Evolutionary conservation across 306 rosid genomes (phyloP).

Genomic region (Malus sylvestris): DNA sequence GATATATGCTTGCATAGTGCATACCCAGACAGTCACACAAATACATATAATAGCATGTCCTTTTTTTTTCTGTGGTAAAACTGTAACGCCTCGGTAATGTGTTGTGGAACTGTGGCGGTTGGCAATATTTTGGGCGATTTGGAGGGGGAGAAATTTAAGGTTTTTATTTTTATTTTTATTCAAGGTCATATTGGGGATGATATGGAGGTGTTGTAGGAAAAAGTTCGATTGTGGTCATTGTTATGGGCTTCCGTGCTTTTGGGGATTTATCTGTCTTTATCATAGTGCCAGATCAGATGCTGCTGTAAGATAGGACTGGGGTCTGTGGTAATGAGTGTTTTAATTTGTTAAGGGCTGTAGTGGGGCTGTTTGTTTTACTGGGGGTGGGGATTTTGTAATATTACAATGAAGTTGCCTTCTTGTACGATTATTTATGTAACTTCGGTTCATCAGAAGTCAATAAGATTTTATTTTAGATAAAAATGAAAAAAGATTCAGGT

Average conservation of each 20-base stretch:
- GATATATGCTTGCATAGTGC: background rate
- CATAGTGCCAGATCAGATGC: background rate
- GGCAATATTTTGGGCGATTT: background rate
- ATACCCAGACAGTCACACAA: too few species aligned
- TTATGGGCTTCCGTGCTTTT: background rate
- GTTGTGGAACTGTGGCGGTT: background rate
- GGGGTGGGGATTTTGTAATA: background rate
- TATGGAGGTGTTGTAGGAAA: background rate
- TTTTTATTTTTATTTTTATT: background rate
- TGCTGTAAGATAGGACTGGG: background rate
- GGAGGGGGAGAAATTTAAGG: background rate
- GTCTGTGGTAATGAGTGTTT: background rate
- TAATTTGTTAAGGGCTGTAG: background rate
- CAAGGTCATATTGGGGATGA: background rate
- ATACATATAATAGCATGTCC: too few species aligned
- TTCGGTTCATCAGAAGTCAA: background rate
- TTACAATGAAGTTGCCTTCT: background rate
- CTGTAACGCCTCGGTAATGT: background rate
- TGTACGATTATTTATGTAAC: background rate
- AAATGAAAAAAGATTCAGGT: background rate
- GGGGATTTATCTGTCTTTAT: background rate
- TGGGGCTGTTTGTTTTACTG: background rate
- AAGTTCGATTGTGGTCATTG: background rate
- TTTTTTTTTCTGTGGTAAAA: background rate
- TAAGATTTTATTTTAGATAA: background rate